Evolutionary conservation across 768 basidiomycete species (phyloP).

Genomic region (Suillus americanus): DNA sequence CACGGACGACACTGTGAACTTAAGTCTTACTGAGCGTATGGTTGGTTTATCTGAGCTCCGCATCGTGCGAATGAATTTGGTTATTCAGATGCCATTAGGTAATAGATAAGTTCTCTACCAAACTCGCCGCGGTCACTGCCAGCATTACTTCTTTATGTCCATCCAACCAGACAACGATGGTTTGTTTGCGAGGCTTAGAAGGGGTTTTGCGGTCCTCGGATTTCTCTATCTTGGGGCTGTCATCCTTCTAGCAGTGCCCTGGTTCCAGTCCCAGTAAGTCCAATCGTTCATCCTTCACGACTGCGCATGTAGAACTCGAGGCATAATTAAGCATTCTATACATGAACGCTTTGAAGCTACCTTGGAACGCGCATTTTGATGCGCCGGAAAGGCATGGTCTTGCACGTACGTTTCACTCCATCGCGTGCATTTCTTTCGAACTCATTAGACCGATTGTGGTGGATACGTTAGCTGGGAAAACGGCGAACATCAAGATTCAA

Average conservation of each 20-base stretch:
- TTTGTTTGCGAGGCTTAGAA: conserved; percentile 29
- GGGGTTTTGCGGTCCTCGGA: conserved; percentile 41
- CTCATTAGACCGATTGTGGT: not conserved
- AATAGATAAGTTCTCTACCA: not conserved
- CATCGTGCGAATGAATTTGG: not conserved
- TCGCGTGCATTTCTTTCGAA: not conserved
- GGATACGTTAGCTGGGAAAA: conserved; percentile 62
- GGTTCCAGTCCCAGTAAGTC: conserved; percentile 68
- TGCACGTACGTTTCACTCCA: conserved; percentile 55
- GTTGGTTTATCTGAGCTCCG: not conserved
- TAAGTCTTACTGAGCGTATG: no score
- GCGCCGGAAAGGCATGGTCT: conserved; percentile 78
- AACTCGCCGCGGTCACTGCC: not conserved
- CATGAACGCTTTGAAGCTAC: conserved; percentile 64
- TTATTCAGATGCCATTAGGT: not conserved
- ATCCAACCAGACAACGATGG: conserved; percentile 2
- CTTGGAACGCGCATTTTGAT: conserved; percentile 61
- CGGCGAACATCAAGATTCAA: conserved; percentile 64
- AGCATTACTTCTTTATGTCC: not conserved
- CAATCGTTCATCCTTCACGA: conserved; percentile 11
- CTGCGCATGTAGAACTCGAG: conserved; percentile 21
- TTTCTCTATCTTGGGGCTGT: conserved; percentile 54
- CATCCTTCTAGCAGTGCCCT: conserved; percentile 56
- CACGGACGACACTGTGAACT: no score
- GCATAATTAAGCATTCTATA: conserved; percentile 48